Percentiles rank a stretch among this genome's conserved stretches.
Evolutionary conservation across 805 yeast species (phyloP).

Genomic region (Grigorovia jiainica): DNA sequence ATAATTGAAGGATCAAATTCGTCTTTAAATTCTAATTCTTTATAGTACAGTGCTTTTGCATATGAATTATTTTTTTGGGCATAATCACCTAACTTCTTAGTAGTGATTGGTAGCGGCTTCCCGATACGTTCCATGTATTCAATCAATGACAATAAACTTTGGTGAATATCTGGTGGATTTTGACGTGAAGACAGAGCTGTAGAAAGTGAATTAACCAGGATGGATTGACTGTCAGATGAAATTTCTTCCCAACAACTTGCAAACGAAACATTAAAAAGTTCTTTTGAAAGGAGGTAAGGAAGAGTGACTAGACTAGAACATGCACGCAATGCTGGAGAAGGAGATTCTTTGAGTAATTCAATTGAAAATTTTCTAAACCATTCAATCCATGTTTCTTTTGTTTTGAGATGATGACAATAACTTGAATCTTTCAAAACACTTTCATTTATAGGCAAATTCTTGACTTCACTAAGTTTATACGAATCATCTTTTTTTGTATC

Average conservation of each 20-base stretch:
- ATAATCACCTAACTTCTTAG: slow-evolving; percentile 81
- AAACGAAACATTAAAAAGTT: slow-evolving; percentile 87
- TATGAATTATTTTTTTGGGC: slow-evolving; percentile 95
- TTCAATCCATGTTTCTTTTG: slow-evolving; percentile 96
- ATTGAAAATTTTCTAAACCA: slow-evolving; percentile 87
- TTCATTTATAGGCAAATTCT: slow-evolving; percentile 65
- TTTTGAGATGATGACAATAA: slow-evolving; percentile 84
- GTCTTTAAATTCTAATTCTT: slow-evolving; percentile 87
- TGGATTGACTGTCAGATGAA: slow-evolving; percentile 82
- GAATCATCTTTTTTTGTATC: slow-evolving; percentile 32
- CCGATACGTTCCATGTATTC: slow-evolving; percentile 98
- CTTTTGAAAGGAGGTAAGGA: slow-evolving; percentile 80
- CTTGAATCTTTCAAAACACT: slow-evolving; percentile 66
- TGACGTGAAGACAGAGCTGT: slow-evolving; percentile 82
- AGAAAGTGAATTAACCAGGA: slow-evolving; percentile 74
- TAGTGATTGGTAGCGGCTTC: slow-evolving; percentile 83
- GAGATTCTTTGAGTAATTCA: slow-evolving; percentile 81
- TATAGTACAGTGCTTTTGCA: slow-evolving; percentile 93
- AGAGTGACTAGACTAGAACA: slow-evolving; percentile 84
- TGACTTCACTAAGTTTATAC: slow-evolving; percentile 51
- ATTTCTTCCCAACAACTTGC: slow-evolving; percentile 93
- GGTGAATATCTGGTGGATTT: slow-evolving; percentile 93
- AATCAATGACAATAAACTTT: slow-evolving; percentile 76
- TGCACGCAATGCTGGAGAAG: slow-evolving; percentile 88
- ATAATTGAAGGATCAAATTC: slow-evolving; percentile 89